Percentiles rank a stretch among this genome's conserved stretches.
Evolutionary conservation across 2,329 filamentous ascomycete species (phyloP).

Genomic region (Orbilia javanica): DNA sequence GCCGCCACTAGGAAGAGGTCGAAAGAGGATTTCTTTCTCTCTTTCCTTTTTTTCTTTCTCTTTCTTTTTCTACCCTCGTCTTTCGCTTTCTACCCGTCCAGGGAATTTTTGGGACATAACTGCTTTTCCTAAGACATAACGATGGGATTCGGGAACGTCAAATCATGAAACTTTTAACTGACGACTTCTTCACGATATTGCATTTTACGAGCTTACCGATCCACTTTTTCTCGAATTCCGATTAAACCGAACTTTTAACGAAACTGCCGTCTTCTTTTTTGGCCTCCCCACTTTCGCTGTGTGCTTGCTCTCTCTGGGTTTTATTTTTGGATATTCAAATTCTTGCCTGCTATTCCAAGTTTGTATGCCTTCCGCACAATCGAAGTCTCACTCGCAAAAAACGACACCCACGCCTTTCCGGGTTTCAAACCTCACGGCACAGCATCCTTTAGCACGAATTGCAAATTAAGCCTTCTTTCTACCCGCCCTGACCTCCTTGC

Average conservation of each 20-base stretch:
- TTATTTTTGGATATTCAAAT: conserved; percentile 27
- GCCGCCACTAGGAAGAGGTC: conserved; percentile 26
- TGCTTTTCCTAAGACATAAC: conserved; percentile 6
- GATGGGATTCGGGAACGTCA: conserved; percentile 32
- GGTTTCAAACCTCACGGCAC: background rate
- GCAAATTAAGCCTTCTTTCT: conserved; percentile 20
- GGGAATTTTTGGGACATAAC: conserved; percentile 9
- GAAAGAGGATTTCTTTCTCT: conserved; percentile 9
- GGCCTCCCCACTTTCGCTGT: conserved; percentile 15
- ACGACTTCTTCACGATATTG: conserved; percentile 46
- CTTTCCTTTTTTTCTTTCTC: conserved; percentile 6
- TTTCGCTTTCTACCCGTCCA: conserved; percentile 11
- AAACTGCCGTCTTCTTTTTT: conserved; percentile 22
- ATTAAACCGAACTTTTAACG: conserved; percentile 14
- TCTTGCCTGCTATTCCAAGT: conserved; percentile 11
- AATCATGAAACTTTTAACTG: conserved; percentile 45
- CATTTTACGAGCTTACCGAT: conserved; percentile 33
- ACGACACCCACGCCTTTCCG: conserved; percentile 3
- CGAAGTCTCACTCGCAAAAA: conserved; percentile 1
- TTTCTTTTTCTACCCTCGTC: conserved; percentile 21
- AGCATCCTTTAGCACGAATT: conserved; percentile 20
- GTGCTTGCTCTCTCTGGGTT: background rate
- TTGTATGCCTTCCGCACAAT: conserved; percentile 8
- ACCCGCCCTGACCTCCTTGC: background rate
- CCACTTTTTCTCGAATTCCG: conserved; percentile 34